A percentile compares a stretch with the other conserved stretches of the same genome.
These are phyloP conservation scores for Cupressus sempervirens DNA, from an alignment of 75 land plant species.

Conservation along the genomic window DNA sequence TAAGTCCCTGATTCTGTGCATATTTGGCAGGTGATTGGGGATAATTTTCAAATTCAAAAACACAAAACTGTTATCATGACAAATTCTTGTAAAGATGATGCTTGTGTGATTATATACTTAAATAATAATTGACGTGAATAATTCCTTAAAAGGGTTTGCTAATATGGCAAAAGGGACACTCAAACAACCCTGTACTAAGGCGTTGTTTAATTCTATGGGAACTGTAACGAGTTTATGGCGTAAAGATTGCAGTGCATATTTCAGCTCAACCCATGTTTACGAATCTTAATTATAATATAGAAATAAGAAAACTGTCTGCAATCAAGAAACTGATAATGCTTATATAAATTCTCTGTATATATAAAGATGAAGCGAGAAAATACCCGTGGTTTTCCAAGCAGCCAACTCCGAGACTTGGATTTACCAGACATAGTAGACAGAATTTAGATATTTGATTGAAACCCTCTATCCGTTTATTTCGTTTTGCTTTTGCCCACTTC, in stretches of 20 bases:
- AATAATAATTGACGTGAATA: not conserved
- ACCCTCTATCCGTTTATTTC: not conserved
- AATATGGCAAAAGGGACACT: not conserved
- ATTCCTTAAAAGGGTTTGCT: not conserved
- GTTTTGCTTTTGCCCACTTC: not conserved
- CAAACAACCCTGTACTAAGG: not conserved
- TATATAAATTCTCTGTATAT: not conserved
- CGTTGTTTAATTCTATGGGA: not conserved
- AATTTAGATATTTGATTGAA: not conserved
- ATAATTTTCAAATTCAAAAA: not conserved
- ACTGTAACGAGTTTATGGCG: not conserved
- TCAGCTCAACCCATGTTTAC: not conserved
- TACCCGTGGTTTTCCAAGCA: constrained; percentile 7
- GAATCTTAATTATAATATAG: not conserved
- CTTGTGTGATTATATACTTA: not conserved
- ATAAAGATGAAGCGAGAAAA: not conserved
- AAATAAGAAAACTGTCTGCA: not conserved
- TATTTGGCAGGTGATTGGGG: not conserved
- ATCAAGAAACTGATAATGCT: not conserved
- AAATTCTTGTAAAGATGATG: not conserved
- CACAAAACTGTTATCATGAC: not conserved
- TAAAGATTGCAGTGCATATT: not conserved
- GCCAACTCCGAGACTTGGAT: constrained; percentile 2
- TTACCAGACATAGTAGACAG: not conserved
- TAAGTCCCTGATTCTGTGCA: too few species aligned